phyloP scores from a whole-genome alignment of 257 asterid species.

The Nicotiana otophora region DNA sequence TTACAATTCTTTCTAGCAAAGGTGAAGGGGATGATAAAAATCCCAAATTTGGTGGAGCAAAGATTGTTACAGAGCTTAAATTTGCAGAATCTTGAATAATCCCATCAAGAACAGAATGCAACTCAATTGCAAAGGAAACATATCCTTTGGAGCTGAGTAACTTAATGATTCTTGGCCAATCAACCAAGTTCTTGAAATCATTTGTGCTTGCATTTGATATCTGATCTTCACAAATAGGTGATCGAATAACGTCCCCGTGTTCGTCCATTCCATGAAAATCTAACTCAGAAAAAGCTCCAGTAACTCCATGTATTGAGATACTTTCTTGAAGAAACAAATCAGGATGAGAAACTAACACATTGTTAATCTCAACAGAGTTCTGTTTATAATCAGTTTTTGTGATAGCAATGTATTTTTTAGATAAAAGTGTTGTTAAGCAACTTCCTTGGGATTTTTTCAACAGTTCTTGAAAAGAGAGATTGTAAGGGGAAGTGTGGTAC shows the following conservation, averaged over 20 bases:
- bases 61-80: slow-evolving; percentile 40
- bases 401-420: slow-evolving; percentile 22
- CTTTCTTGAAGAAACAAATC: slow-evolving; percentile 55
- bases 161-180: slow-evolving; percentile 43
- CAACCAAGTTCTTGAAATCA: slow-evolving; percentile 12
- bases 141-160: slow-evolving; percentile 47
- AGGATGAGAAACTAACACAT: slow-evolving; percentile 51
- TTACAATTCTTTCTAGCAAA: slow-evolving; percentile 40
- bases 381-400: slow-evolving; percentile 28
- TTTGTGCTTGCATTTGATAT: neutral
- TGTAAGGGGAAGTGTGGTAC: slow-evolving; percentile 52
- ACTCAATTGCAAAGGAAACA: slow-evolving; percentile 55
- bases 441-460: slow-evolving; percentile 37
- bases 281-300: slow-evolving; percentile 27
- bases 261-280: slow-evolving; percentile 3
- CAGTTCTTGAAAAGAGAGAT: slow-evolving; percentile 35
- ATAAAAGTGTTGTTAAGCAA: slow-evolving; percentile 45
- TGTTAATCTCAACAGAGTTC: slow-evolving; percentile 44
- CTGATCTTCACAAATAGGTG: slow-evolving; percentile 23
- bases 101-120: slow-evolving; percentile 49
- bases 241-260: slow-evolving; percentile 14
- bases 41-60: slow-evolving; percentile 53
- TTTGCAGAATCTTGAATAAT: slow-evolving; percentile 32
- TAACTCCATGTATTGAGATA: slow-evolving; percentile 60
- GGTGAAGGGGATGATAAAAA: slow-evolving; percentile 48